Evolutionary conservation across 2,329 filamentous ascomycete species (phyloP), one percentile per base, ranked within the genome.

Genomic region (Colletotrichum lini): DNA sequence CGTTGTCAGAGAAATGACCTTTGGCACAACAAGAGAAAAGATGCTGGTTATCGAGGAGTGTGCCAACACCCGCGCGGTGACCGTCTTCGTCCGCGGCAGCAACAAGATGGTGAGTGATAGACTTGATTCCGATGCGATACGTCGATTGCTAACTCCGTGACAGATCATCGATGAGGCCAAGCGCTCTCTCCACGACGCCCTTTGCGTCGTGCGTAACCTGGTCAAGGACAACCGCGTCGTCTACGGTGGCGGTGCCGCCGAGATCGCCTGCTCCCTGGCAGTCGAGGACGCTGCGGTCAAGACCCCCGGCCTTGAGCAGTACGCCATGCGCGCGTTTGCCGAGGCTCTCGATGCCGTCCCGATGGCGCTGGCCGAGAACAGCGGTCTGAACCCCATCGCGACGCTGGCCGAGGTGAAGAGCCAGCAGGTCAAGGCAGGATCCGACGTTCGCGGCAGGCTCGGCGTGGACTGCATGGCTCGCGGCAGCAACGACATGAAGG

Each of bases 21-120:
- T 99, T 79, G 96, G 96, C 78, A 99, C 96, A 2, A 99, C 96
- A 53, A 90, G 96, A 79, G 96, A 99, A 84, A 98, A 99, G 90
- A 99, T 99, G 96, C 88, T 99, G 77, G 94, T 99, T 68, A 99
- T 99, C 77, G 97, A 99, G 85, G 96, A 99, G 84, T 99, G 96
- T 80, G 96, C 97, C 79, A 99, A 99, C 86, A 98, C 94, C 70
- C 89, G 96, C 78, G 96, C 96, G 54, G 97, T 99, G 72, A 99
- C 96, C 3, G 91, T 97, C 66, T 99, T 99, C 82, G 94, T 99
- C 72, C 90, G 96, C 79, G 96, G 96, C 79, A 97, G 95, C 88
- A 99, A 99, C 90, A 99, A 98, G 89, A 99, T 99, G 96, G 94
- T 96, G 83, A 80, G 88, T 83, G 54, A 9, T n/a, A 7, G 12